These are phyloP conservation scores for Pterocarpus macrocarpus DNA, from an alignment of 306 rosid species.

Conservation along the genomic window DNA sequence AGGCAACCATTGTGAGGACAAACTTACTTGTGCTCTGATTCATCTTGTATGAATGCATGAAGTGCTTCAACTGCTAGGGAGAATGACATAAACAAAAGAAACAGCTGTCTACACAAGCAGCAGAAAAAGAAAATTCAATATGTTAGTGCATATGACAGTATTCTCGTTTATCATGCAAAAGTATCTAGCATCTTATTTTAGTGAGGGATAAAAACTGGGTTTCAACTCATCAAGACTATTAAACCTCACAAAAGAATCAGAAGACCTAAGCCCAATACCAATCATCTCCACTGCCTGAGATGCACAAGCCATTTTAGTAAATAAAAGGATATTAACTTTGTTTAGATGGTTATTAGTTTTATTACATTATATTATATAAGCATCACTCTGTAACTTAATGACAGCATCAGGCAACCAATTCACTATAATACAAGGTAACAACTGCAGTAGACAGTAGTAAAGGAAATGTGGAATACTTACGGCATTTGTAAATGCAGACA, in stretches of 20 bases:
- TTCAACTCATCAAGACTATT: conserved; percentile 3
- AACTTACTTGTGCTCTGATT: conserved; percentile 99
- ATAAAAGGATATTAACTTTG: background rate
- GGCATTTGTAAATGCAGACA: conserved; percentile 98
- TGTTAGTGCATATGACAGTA: conserved; percentile 57
- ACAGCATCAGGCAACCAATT: conserved; percentile 26
- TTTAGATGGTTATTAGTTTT: background rate
- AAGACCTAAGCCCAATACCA: conserved; percentile 4
- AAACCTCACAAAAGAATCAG: conserved; percentile 35
- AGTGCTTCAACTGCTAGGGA: conserved; percentile 99
- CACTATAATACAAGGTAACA: conserved; percentile 16
- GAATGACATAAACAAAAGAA: conserved; percentile 96
- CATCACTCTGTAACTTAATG: conserved; percentile 21
- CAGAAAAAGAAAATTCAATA: conserved; percentile 61
- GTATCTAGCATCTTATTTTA: background rate
- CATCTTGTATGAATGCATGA: conserved; percentile 97
- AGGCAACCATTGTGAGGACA: conserved; percentile 7
- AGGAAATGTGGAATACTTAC: conserved; percentile 69
- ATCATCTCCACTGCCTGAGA: conserved; percentile 37
- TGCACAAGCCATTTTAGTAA: conserved; percentile 11
- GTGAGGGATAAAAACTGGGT: background rate
- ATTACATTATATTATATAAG: background rate
- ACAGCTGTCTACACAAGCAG: conserved; percentile 96
- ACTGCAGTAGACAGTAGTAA: conserved; percentile 25
- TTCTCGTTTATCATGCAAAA: background rate